Evolutionary conservation across 31 red algal genomes (phyloP), one percentile per base, ranked within the genome.

Genomic region (Asparagopsis taxiformis): DNA sequence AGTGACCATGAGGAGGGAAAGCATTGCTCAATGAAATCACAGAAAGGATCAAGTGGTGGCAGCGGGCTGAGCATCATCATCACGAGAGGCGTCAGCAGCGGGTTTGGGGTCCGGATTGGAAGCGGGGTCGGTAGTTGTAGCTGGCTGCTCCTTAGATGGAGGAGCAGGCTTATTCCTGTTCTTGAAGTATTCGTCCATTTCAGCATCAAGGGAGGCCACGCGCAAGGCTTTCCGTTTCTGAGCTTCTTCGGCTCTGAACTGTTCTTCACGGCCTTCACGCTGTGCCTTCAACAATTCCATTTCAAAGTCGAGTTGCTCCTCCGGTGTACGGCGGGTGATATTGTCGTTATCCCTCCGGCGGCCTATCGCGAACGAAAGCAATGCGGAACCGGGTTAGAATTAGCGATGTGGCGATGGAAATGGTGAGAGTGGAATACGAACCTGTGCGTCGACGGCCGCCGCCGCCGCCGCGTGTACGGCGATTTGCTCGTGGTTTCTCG

Each of bases 101-200:
- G n/a, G n/a, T n/a, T n/a, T n/a, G n/a, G n/a, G n/a, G n/a, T n/a
- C n/a, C n/a, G n/a, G n/a, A n/a, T n/a, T 50, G 17, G 44, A 50
- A 50, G 44, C 17, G 10, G 44, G 25, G 10, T 63, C 0, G 20
- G 52, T 55, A 55, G 52, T 24, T 7, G 21, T 24, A 15, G 52
- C 52, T 19, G 52, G 52, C 21, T 55, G 21, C 0, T 19, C 52
- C 8, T 62, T 30, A 62, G 28, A 19, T 3, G n/a, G n/a, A n/a
- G n/a, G n/a, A n/a, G n/a, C n/a, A n/a, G n/a, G n/a, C n/a, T n/a
- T n/a, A 32, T 68, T 54, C 10, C 68, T 57, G 37, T 75, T 55
- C 30, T 67, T 73, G 64, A 88, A 88, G 56, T 78, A 88, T 16
- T 70, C 74, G 44, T 78, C 84, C 84, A 88, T 88, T 51, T 88